Evolutionary conservation across 306 rosid genomes (phyloP).

Genomic region (Castanospermum australe): DNA sequence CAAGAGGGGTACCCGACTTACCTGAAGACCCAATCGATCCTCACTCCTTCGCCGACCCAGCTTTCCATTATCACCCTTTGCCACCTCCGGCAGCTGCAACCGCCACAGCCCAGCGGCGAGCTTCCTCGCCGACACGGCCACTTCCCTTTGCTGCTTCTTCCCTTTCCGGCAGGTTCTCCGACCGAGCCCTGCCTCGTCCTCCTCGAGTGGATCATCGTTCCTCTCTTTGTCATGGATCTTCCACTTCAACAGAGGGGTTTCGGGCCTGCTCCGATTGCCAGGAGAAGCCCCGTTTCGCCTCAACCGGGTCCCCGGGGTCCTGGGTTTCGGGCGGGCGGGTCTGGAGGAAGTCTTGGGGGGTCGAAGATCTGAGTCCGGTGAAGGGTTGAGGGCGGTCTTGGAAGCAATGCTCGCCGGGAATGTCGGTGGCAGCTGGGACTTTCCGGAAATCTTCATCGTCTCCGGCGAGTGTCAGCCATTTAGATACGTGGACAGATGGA

Average conservation of each 20-base stretch:
- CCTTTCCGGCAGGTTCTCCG: constrained; percentile 35
- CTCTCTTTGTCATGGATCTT: constrained; percentile 37
- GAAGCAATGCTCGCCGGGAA: constrained; percentile 34
- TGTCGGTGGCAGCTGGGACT: constrained; percentile 31
- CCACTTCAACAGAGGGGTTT: constrained; percentile 77
- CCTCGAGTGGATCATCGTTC: constrained; percentile 36
- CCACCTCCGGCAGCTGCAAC: constrained; percentile 65
- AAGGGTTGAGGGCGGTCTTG: constrained; percentile 25
- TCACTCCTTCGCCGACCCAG: constrained; percentile 17
- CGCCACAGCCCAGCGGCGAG: constrained; percentile 89
- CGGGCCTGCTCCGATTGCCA: constrained; percentile 76
- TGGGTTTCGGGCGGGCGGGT: constrained; percentile 34
- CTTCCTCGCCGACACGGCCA: constrained; percentile 71
- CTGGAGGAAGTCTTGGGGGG: constrained; percentile 8
- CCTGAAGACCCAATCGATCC: constrained; percentile 62
- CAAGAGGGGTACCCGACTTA: constrained; percentile 19
- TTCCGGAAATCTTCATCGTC: constrained; percentile 67
- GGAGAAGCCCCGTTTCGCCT: constrained; percentile 28
- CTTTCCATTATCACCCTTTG: constrained; percentile 25
- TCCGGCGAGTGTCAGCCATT: constrained; percentile 49
- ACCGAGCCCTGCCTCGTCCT: constrained; percentile 32
- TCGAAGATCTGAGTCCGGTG: constrained; percentile 74
- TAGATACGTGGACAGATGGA: neutral
- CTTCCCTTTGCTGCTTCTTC: constrained; percentile 31
- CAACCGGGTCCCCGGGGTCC: constrained; percentile 41